Percentiles rank a stretch among this genome's conserved stretches.
Evolutionary conservation across 2,329 filamentous ascomycete species (phyloP).

Genomic region (Stachybotrys elegans): DNA sequence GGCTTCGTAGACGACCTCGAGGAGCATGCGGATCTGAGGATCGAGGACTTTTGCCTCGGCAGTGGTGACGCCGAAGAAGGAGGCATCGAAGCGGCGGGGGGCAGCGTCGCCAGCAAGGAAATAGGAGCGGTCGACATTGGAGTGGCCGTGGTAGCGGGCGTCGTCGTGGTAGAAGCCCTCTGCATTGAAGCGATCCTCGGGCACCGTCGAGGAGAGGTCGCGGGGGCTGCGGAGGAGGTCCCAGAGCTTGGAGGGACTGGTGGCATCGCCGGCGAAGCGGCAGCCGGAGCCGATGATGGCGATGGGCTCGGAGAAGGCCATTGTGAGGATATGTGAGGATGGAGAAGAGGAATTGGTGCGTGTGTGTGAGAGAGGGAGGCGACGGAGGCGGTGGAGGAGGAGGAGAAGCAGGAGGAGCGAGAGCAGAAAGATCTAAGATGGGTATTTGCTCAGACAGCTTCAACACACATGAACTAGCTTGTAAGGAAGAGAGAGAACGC

Average conservation of each 20-base stretch:
- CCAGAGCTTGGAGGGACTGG: slow-evolving; percentile 30
- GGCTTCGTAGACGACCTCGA: slow-evolving; percentile 28
- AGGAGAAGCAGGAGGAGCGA: too few relatives aligned
- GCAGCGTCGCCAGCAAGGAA: background rate
- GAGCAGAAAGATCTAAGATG: too few relatives aligned
- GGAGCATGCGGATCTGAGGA: slow-evolving; percentile 19
- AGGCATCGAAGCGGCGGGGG: slow-evolving; percentile 13
- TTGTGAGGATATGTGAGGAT: too few relatives aligned
- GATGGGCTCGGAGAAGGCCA: too few relatives aligned
- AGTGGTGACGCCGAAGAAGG: slow-evolving; percentile 19
- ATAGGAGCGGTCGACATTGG: slow-evolving; percentile 7
- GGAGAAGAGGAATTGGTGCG: too few relatives aligned
- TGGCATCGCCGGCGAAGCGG: slow-evolving; percentile 30
- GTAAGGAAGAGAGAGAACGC: too few relatives aligned
- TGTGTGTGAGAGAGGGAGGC: too few relatives aligned
- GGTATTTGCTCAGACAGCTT: too few relatives aligned
- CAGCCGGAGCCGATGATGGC: slow-evolving; percentile 35
- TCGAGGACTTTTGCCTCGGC: slow-evolving; percentile 20
- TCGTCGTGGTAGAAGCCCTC: slow-evolving; percentile 21
- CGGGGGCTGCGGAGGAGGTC: slow-evolving; percentile 22
- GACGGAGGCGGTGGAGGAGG: too few relatives aligned
- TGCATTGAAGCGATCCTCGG: slow-evolving; percentile 18
- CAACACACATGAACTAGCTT: too few relatives aligned
- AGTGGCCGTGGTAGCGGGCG: slow-evolving; percentile 22
- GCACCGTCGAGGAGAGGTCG: slow-evolving; percentile 25